Evolutionary conservation across 208 protist genomes (phyloP), one percentile per base, ranked within the genome.

Genomic region (Endotrypanum monterogeii): DNA sequence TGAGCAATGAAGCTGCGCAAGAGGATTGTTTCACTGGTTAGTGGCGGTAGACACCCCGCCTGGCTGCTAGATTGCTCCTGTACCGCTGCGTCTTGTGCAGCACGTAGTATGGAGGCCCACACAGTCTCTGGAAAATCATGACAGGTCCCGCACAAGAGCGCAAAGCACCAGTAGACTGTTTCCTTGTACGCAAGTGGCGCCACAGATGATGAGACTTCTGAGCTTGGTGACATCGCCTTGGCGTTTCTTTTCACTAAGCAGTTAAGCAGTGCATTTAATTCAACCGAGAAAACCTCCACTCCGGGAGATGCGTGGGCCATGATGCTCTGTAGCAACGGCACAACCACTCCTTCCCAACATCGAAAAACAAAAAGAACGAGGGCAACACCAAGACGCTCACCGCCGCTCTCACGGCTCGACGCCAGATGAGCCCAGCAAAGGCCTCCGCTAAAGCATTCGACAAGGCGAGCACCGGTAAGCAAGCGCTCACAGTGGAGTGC

Each of bases 1-100:
- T 80, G 76, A 2, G 70, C 60, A 8, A 80, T 14, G 39, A 75
- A 80, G 56, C 76, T 80, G 69, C 76, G 76, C 44, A 80, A 23
- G 2, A 80, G 70, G 44, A 80, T 54, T 39, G 76, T 51, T 35
- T 74, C 70, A 50, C 70, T 35, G 3, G 55, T 37, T 3, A 80
- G 55, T 23, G 63, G 48, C 12, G 63, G 48, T 5, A 56, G 54
- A 50, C 14, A 20, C 1, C 7, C 39, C 0, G 6, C 35, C 12
- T 20, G 48, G 48, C 1, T 52, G 48, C 35, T 28, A 28, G 20
- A 16, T 0, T 5, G 8, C 57, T 76, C 54, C 2, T 62, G 63
- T 1, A 39, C 66, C 3, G 77, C 71, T 12, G 71, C 77, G 11
- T 20, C 9, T 14, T 67, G 73, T 30, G 72, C 78, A 6, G 60